phyloP scores from a whole-genome alignment of 2,329 filamentous ascomycete species.

The Canariomyces notabilis region DNA sequence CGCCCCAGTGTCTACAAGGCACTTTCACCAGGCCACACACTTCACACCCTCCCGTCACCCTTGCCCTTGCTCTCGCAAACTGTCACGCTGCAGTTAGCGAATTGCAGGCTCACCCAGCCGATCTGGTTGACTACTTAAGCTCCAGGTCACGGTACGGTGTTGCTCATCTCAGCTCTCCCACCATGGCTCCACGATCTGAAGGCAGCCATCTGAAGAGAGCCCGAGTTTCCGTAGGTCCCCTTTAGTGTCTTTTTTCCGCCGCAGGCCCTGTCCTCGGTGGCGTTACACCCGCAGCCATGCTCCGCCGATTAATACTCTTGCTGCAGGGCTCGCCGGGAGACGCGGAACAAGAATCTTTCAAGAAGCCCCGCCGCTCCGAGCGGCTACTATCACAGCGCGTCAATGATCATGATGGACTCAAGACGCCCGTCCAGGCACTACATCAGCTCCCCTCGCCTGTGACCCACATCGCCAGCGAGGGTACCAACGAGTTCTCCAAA shows the following conservation, averaged over 20 bases:
- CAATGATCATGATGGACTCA: conserved; percentile 35
- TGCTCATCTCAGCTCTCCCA: conserved; percentile 30
- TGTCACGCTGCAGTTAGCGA: not conserved
- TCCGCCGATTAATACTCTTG: conserved; percentile 27
- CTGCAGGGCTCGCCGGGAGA: conserved; percentile 62
- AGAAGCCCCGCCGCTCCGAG: conserved; percentile 79
- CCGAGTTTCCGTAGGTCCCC: conserved; percentile 46
- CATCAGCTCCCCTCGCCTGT: conserved; percentile 76
- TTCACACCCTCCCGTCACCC: conserved; percentile 7
- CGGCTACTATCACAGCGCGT: conserved; percentile 55
- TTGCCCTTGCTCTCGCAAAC: not conserved
- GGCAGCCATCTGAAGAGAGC: conserved; percentile 82
- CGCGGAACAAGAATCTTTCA: conserved; percentile 56
- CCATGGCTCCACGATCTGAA: conserved; percentile 45
- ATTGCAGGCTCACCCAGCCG: not conserved
- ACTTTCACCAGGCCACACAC: conserved; percentile 9
- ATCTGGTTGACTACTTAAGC: conserved; percentile 6
- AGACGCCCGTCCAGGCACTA: conserved; percentile 56
- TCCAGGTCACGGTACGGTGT: not conserved
- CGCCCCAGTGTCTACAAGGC: conserved; percentile 11
- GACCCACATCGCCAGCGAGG: conserved; percentile 55
- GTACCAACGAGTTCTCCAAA: conserved; percentile 60
- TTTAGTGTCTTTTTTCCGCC: conserved; percentile 3
- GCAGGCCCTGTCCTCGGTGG: conserved; percentile 19
- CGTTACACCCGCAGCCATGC: conserved; percentile 21